Percentiles rank a stretch among this genome's conserved stretches.
These are phyloP conservation scores for Calonectria hawksworthii DNA, from an alignment of 2,329 filamentous ascomycete species.

Conservation along the genomic window DNA sequence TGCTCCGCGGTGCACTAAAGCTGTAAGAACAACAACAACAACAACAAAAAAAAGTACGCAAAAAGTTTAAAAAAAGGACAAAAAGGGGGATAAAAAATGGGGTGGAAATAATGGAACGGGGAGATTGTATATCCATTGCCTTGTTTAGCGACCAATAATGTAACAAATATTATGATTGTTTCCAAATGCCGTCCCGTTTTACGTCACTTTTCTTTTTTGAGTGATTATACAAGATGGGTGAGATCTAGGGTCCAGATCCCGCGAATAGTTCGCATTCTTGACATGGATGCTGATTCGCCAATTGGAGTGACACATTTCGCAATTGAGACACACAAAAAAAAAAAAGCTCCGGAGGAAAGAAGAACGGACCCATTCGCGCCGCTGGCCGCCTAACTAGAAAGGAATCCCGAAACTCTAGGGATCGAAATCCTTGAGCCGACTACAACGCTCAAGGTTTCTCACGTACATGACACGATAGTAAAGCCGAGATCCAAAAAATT, in stretches of 20 bases:
- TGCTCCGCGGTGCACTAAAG: slow-evolving; percentile 51
- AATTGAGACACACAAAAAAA: too few relatives aligned
- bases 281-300: neutral
- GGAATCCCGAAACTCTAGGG: neutral
- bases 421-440: neutral
- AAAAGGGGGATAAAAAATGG: neutral
- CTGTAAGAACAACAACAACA: neutral
- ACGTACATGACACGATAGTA: neutral
- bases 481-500: neutral
- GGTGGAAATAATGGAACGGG: neutral
- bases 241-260: neutral
- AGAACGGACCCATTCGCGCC: neutral
- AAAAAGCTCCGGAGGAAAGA: neutral
- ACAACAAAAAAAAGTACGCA: slow-evolving; percentile 31
- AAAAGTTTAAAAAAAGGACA: neutral
- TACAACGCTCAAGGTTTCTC: neutral
- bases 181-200: neutral
- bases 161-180: neutral
- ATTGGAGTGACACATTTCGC: too few relatives aligned
- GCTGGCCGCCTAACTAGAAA: neutral
- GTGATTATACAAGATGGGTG: neutral
- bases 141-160: slow-evolving; percentile 8
- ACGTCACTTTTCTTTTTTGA: neutral
- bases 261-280: neutral
- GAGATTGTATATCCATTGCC: slow-evolving; percentile 21